Evolutionary conservation across 1,284 basidiomycete species (phyloP).

Genomic region (Schizophyllum commune): DNA sequence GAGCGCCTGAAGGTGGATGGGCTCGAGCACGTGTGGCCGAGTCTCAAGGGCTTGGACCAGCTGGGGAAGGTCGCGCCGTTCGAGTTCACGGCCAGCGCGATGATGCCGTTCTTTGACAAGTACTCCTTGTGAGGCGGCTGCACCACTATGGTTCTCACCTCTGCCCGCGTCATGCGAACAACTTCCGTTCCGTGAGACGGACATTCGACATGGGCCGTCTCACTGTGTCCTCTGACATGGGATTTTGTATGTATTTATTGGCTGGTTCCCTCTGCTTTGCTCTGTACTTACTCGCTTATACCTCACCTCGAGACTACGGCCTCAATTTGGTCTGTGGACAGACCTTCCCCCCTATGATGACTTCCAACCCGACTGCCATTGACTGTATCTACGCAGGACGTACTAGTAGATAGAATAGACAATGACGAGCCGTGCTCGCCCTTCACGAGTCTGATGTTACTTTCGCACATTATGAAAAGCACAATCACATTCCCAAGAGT

Average conservation of each 20-base stretch:
- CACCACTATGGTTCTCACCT: background rate
- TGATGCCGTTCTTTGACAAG: constrained; percentile 8
- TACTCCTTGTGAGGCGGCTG: background rate
- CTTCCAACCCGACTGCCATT: too few species aligned
- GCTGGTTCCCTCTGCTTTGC: background rate
- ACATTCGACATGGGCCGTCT: background rate
- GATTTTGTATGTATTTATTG: background rate
- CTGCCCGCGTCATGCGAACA: background rate
- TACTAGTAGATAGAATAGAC: background rate
- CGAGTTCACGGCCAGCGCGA: constrained; percentile 6
- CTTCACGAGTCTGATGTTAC: background rate
- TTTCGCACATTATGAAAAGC: background rate
- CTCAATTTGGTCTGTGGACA: too few species aligned
- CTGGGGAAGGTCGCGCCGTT: background rate
- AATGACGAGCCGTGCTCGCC: background rate
- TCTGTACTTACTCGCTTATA: background rate
- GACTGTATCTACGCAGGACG: background rate
- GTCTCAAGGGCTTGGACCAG: background rate
- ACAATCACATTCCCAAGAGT: background rate
- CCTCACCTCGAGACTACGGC: too few species aligned
- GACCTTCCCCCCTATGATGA: too few species aligned
- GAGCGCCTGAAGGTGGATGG: constrained; percentile 4
- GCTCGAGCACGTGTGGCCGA: constrained; percentile 6
- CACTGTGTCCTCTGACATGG: background rate
- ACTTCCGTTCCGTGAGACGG: background rate